Evolutionary conservation across 2,329 filamentous ascomycete genomes (phyloP), one percentile per base, ranked within the genome.

Genomic region (Verticillium alfalfae): DNA sequence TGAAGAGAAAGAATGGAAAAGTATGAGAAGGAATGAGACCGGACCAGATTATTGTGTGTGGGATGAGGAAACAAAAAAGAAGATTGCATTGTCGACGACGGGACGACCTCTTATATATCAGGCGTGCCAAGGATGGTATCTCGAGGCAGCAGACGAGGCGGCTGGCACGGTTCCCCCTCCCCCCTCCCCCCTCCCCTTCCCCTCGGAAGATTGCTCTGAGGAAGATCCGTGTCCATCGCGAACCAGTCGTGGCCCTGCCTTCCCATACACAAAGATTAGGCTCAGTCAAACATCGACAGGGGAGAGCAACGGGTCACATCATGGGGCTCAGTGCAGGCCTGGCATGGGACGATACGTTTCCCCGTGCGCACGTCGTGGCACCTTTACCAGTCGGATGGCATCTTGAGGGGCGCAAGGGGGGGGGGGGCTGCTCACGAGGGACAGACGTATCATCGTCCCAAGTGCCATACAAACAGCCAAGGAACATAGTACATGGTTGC

Each of bases 1-100:
- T 77, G 74, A 74, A 77, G 70, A 68, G 72, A 79, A 76, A 73
- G 76, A 79, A 77, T 76, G 34, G 75, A 75, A 70, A 75, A 75
- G 75, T 74, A 70, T 65, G 67, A 63, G 61, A 73, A 70, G 71
- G 73, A 73, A 73, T 63, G 70, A 71, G 69, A 69, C 70, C 66
- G 66, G 68, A 60, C 59, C 54, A 67, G 70, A 68, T 69, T 72
- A 68, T 75, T 72, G 72, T 60, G 65, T 67, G 66, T 68, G 67
- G 64, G 71, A 73, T 75, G 74, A 71, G 69, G 62, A 68, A 62
- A 65, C 64, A 63, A 60, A 66, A 54, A 68, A 41, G 45, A 59
- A 37, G 69, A 70, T 31, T 13, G 7, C 10, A 10, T 68, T 66
- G 57, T 60, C 66, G 64, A 64, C 65, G 68, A 62, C 56, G 65